A percentile compares a stretch with the other conserved stretches of the same genome.
These are phyloP conservation scores for Brassica carinata DNA, from an alignment of 345 rosid species.

Conservation along the genomic window DNA sequence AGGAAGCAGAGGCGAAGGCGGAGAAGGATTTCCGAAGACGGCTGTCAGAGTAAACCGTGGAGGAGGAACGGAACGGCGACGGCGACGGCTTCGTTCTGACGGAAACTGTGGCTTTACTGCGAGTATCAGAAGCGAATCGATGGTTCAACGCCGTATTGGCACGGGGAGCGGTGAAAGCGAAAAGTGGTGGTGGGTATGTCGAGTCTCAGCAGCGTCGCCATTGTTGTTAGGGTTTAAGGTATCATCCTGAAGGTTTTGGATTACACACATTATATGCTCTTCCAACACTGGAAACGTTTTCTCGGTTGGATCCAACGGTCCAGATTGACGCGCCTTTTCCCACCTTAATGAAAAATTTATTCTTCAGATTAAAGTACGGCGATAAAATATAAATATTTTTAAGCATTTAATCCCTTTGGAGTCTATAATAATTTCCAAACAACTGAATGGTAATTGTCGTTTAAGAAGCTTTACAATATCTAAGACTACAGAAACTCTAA, in stretches of 20 bases:
- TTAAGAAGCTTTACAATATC: not conserved
- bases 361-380: too few relatives aligned
- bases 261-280: not conserved
- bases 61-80: slow-evolving; percentile 23
- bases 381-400: too few relatives aligned
- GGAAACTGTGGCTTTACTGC: slow-evolving; percentile 40
- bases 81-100: slow-evolving; percentile 36
- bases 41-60: slow-evolving; percentile 17
- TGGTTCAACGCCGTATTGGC: slow-evolving; percentile 23
- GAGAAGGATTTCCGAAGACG: too few relatives aligned
- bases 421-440: not conserved
- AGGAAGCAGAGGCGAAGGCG: slow-evolving; percentile 47
- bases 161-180: slow-evolving; percentile 44
- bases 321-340: slow-evolving; percentile 2
- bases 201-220: slow-evolving; percentile 55
- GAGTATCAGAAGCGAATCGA: slow-evolving; percentile 38
- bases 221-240: slow-evolving; percentile 38
- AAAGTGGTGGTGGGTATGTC: slow-evolving; percentile 60
- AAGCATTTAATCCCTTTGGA: too few relatives aligned
- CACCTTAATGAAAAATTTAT: too few relatives aligned
- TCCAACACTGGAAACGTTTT: not conserved
- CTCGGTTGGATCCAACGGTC: slow-evolving; percentile 23
- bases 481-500: too few relatives aligned
- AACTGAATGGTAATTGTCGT: not conserved
- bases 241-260: not conserved